A percentile compares a stretch with the other conserved stretches of the same genome.
Conservation (phyloP, 805 yeast species). For the Candida koratica region DNA sequence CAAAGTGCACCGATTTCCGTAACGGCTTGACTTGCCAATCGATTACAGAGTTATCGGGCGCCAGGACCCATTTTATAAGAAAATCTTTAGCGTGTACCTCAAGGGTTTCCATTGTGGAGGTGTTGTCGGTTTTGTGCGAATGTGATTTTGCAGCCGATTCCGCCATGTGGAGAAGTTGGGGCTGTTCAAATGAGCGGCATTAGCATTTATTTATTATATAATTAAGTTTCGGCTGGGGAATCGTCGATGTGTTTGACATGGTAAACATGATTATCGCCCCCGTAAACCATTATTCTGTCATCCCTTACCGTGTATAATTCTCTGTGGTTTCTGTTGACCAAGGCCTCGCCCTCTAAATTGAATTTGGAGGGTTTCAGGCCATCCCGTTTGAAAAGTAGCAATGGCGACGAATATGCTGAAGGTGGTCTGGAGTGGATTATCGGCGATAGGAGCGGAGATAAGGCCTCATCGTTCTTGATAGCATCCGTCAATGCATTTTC, state of each 20-base stretch:
- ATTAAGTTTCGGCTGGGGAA: background rate
- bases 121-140: constrained; percentile 2
- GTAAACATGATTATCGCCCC: constrained; percentile 16
- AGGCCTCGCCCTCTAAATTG: constrained; percentile 13
- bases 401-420: constrained; percentile 13
- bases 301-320: constrained; percentile 12
- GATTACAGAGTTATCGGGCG: constrained; percentile 61
- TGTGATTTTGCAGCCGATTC: constrained; percentile 8
- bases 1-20: constrained; percentile 39
- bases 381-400: constrained; percentile 10
- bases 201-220: too few species aligned
- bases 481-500: constrained; percentile 49
- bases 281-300: constrained; percentile 9
- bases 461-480: constrained; percentile 40
- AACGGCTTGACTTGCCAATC: constrained; percentile 82
- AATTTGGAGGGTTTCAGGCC: constrained; percentile 7
- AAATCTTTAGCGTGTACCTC: constrained; percentile 89
- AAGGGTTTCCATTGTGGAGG: constrained; percentile 67
- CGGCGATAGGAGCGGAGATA: constrained; percentile 48
- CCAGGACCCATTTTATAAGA: constrained; percentile 85
- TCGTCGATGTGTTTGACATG: constrained; percentile 12
- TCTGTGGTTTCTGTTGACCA: constrained; percentile 14
- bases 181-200: too few species aligned
- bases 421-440: constrained; percentile 19
- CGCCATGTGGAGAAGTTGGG: background rate